These are phyloP conservation scores for Hydrangea macrophylla DNA, from an alignment of 148 eudicot genomes.

Conservation along the genomic window DNA sequence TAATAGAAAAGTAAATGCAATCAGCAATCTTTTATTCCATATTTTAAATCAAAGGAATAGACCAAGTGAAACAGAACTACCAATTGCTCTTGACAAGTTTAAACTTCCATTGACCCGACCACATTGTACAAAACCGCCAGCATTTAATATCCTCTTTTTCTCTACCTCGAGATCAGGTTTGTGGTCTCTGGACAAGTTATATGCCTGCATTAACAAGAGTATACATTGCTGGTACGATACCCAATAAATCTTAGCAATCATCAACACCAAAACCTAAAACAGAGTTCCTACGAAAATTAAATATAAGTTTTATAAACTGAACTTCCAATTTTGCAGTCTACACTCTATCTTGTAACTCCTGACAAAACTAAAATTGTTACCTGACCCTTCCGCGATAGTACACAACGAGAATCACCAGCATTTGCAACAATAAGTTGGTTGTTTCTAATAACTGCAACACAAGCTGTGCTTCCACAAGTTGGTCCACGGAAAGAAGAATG, in stretches of 20 bases:
- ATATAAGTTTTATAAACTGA: too few species aligned
- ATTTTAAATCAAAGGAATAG: neutral
- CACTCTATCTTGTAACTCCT: too few species aligned
- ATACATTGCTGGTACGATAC: too few species aligned
- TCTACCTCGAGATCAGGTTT: conserved; percentile 68
- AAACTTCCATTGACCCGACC: conserved; percentile 84
- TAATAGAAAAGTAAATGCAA: too few species aligned
- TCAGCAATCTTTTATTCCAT: too few species aligned
- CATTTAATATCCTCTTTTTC: conserved; percentile 61
- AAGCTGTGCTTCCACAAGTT: conserved; percentile 80
- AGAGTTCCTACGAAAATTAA: too few species aligned
- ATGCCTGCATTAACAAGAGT: conserved; percentile 50
- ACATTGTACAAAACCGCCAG: conserved; percentile 69
- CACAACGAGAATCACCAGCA: conserved; percentile 93
- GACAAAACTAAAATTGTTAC: too few species aligned
- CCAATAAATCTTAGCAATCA: too few species aligned
- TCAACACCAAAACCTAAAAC: too few species aligned
- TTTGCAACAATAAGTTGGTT: conserved; percentile 72
- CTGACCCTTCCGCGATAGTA: conserved; percentile 81
- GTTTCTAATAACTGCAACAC: conserved; percentile 62
- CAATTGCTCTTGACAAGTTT: conserved; percentile 78
- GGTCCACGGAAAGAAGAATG: conserved; percentile 87
- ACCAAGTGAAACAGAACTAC: conserved; percentile 26
- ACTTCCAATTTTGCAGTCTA: too few species aligned
- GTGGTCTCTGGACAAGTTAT: conserved; percentile 68